Evolutionary conservation across 2,329 filamentous ascomycete species (phyloP).

Genomic region (Calonectria hongkongensis): DNA sequence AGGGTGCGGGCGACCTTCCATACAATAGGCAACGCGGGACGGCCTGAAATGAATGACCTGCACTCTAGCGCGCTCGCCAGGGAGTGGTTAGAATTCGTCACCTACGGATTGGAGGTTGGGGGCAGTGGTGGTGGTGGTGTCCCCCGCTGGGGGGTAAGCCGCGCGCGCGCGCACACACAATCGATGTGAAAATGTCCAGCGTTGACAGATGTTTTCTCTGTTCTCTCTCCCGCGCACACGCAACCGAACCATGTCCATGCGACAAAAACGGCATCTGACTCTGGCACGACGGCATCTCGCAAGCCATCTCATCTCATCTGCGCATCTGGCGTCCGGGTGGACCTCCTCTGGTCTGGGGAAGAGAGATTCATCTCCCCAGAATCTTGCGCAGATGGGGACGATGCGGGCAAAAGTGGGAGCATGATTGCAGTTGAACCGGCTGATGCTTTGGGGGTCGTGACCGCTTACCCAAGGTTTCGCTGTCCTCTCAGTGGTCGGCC

Average conservation of each 20-base stretch:
- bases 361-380: constrained; percentile 40
- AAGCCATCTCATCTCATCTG: constrained; percentile 38
- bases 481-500: constrained; percentile 25
- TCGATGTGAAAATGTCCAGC: neutral
- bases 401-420: constrained; percentile 37
- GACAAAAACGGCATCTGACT: constrained; percentile 14
- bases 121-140: constrained; percentile 9
- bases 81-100: constrained; percentile 11
- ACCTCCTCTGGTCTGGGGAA: constrained; percentile 32
- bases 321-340: constrained; percentile 40
- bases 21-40: neutral
- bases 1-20: neutral
- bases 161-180: neutral
- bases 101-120: constrained; percentile 17
- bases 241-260: constrained; percentile 9
- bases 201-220: neutral
- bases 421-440: constrained; percentile 31
- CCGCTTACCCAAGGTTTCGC: constrained; percentile 20
- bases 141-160: constrained; percentile 41
- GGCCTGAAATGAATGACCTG: constrained; percentile 18
- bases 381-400: constrained; percentile 33
- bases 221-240: neutral
- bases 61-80: neutral
- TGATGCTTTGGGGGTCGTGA: constrained; percentile 31
- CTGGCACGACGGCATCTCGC: constrained; percentile 16